Evolutionary conservation across 73 alveolate species (phyloP), one percentile per base, ranked within the genome.

Genomic region (Symbiodinium pilosum): DNA sequence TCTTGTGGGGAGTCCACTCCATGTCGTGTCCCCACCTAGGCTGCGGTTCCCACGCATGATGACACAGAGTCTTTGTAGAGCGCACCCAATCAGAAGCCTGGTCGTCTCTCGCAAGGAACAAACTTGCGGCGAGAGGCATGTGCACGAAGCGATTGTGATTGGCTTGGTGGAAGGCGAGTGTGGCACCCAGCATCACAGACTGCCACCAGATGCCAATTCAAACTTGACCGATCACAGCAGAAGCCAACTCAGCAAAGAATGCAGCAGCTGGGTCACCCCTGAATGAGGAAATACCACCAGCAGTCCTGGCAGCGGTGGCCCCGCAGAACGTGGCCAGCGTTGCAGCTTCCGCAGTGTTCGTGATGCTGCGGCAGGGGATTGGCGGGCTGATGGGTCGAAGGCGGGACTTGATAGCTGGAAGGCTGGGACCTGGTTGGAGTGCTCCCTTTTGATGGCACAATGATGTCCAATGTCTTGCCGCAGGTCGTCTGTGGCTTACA

Each of bases 291-390:
- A n/a, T n/a, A n/a, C 43, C 36, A 41, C 7, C 41, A 0, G 42
- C 84, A 28, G 42, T n/a, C 94, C 94, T 87, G 43, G 94, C 94
- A 87, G n/a, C 43, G 59, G 64, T 24, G 34, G 38, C 84, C 94
- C 34, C 68, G 59, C 59, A 87, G 42, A 41, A 20, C 64, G 42
- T 87, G 41, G 73, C 94, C 94, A 54, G 64, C 42, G 83, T 86
- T 32, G 93, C 93, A 86, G 40, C 83, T 56, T 24, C 40, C 64
- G 83, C 93, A 86, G 52, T 86, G 93, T 38, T 86, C 93, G 83
- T 86, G 11, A 51, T 51, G 59, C 93, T 86, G 93, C 41, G 93
- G 83, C 36, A 34, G 83, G 92, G 41, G 59, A n/a, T n/a, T n/a
- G n/a, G n/a, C n/a, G n/a, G n/a, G n/a, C n/a, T n/a, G n/a, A n/a